Conservation (phyloP, 306 rosid genomes). For the barrel medic (Medicago truncatula) region DNA sequence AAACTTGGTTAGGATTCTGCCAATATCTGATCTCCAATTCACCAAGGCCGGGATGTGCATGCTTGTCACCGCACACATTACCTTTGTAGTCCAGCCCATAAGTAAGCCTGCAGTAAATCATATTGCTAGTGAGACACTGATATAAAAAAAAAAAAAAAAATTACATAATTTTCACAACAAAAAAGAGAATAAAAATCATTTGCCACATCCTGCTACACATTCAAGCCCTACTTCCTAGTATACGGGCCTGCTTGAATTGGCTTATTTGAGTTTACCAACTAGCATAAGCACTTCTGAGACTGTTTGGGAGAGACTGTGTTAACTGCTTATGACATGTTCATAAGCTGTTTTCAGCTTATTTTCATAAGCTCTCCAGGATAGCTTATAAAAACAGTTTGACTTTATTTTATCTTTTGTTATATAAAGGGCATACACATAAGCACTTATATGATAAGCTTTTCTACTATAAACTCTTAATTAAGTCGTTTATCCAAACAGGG, state of each 20-base stretch:
- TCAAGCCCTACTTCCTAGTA: slow-evolving; percentile 18
- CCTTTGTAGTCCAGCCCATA: slow-evolving; percentile 97
- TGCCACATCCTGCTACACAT: slow-evolving; percentile 15
- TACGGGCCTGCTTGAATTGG: not conserved
- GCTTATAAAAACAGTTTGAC: not conserved
- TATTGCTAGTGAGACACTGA: slow-evolving; percentile 1
- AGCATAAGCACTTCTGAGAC: not conserved
- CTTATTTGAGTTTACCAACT: not conserved
- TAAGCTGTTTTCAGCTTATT: not conserved
- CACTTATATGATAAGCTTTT: not conserved
- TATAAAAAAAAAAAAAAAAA: not conserved
- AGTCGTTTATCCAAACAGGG: not conserved
- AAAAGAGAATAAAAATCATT: slow-evolving; percentile 4
- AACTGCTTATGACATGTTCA: not conserved
- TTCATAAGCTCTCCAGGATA: not conserved
- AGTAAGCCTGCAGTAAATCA: slow-evolving; percentile 71
- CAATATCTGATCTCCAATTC: slow-evolving; percentile 85
- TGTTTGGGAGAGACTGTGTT: not conserved
- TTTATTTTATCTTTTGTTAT: not conserved
- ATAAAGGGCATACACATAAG: not conserved
- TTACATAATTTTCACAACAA: not conserved
- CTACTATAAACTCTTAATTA: not conserved
- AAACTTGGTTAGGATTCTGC: slow-evolving; percentile 94
- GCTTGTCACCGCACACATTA: slow-evolving; percentile 87
- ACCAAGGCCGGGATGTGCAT: slow-evolving; percentile 66